These are phyloP conservation scores for Hagleromyces aurorensis DNA, from an alignment of 805 yeast genomes.

Conservation along the genomic window DNA sequence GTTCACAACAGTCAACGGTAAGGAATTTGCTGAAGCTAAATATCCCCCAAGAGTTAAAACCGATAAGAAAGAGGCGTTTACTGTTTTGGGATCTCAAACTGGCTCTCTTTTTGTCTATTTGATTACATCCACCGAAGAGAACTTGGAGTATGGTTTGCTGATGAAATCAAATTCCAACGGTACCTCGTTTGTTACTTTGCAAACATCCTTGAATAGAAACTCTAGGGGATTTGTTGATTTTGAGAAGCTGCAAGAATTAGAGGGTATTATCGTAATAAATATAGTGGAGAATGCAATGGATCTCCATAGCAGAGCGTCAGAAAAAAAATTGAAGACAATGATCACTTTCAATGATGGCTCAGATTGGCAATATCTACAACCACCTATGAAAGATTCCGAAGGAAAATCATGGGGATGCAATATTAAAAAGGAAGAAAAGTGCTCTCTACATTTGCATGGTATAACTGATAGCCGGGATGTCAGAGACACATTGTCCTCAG, in stretches of 20 bases:
- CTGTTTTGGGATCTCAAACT: conserved; percentile 65
- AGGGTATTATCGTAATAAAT: conserved; percentile 77
- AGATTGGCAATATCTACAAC: conserved; percentile 63
- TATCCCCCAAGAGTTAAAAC: conserved; percentile 62
- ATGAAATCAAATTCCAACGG: conserved; percentile 90
- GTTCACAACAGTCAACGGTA: conserved; percentile 72
- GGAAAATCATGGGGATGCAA: conserved; percentile 51
- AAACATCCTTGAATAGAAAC: conserved; percentile 69
- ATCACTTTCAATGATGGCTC: conserved; percentile 91
- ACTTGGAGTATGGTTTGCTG: conserved; percentile 64
- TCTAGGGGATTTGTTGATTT: conserved; percentile 73
- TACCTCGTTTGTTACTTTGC: conserved; percentile 66
- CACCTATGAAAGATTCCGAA: conserved; percentile 59
- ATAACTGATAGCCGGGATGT: conserved; percentile 79
- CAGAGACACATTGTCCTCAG: conserved; percentile 80
- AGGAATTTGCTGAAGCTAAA: conserved; percentile 63
- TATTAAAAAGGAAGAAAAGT: conserved; percentile 43
- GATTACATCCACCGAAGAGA: conserved; percentile 47
- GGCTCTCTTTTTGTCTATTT: conserved; percentile 77
- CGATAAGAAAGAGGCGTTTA: conserved; percentile 61
- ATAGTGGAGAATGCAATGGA: conserved; percentile 52
- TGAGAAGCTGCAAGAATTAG: conserved; percentile 73
- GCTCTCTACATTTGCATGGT: conserved; percentile 83
- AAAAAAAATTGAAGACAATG: conserved; percentile 57
- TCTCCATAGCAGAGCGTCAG: conserved; percentile 29